Evolutionary conservation across 768 basidiomycete genomes (phyloP), one percentile per base, ranked within the genome.

Genomic region (Lentinula guzmanii): DNA sequence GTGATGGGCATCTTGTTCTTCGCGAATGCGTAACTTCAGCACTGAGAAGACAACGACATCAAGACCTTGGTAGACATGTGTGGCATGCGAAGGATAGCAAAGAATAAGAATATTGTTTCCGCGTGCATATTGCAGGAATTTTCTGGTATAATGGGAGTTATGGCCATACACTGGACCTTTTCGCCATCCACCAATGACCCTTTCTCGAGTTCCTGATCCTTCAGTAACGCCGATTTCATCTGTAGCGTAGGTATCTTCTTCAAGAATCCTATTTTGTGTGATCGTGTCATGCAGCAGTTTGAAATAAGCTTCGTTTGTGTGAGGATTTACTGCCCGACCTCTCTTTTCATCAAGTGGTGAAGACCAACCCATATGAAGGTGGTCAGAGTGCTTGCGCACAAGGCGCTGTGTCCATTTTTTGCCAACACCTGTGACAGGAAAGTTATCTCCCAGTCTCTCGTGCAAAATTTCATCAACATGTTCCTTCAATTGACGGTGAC

Each of bases 241-340:
- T 24, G 24, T 24, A 24, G 24, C 24, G 3, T 24, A 24, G 24
- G 24, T 24, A 24, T 24, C 24, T 24, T 24, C 24, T 24, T 24
- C 24, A 24, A 24, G 24, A 3, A 24, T 24, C 24, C 24, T 24
- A 24, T 24, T 24, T 24, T 24, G 24, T 24, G 24, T 24, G 24
- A 24, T 24, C 3, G 24, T 24, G 24, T 24, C 24, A 24, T 24
- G 24, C 0, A 75, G 65, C 1, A 76, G 43, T 7, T 65, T 59
- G 55, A 67, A 74, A 45, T 66, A 75, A 15, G 67, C 68, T 16
- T 64, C 56, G 34, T 73, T 64, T 1, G 70, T 71, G 11, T 52
- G 41, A 1, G 65, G 65, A 48, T 75, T 75, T 11, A 75, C 69
- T 9, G 71, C 70, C 21, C 54, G 61, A 0, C 70, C 71, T 43